Conservation (phyloP, 2,329 filamentous ascomycete genomes). For the Stemphylium lycopersici region DNA sequence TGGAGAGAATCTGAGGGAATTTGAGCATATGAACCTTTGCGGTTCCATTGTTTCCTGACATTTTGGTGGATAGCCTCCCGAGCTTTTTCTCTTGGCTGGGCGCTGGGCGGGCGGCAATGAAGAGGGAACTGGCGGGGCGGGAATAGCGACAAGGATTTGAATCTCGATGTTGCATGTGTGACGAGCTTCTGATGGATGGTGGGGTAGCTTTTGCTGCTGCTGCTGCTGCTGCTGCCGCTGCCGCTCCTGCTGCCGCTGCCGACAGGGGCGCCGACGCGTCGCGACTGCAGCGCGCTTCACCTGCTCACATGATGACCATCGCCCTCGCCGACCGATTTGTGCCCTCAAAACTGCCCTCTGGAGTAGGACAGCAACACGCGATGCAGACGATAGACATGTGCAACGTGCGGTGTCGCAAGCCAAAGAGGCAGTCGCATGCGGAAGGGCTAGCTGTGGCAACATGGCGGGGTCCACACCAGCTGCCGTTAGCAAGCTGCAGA, state of each 20-base stretch:
- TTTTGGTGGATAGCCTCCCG: neutral
- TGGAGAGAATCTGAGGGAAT: conserved; percentile 6
- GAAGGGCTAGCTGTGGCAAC: conserved; percentile 24
- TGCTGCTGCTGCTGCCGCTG: neutral
- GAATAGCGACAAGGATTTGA: neutral
- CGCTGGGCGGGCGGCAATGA: neutral
- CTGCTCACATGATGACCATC: conserved; percentile 1
- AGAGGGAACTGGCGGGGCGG: neutral
- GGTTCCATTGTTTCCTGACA: neutral
- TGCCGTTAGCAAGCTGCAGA: conserved; percentile 7
- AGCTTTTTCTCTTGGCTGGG: neutral
- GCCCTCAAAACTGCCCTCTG: neutral
- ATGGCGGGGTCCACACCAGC: conserved; percentile 30
- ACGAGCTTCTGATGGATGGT: conserved; percentile 5
- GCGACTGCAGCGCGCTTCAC: conserved; percentile 4
- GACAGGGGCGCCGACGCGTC: conserved; percentile 9
- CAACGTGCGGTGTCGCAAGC: conserved; percentile 17
- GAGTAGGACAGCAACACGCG: neutral
- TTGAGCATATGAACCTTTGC: conserved; percentile 1
- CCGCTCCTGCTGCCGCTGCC: no score
- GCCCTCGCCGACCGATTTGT: neutral
- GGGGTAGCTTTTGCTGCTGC: conserved; percentile 18
- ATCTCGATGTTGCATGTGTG: neutral
- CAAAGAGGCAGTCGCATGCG: conserved; percentile 36
- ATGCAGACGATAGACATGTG: conserved; percentile 16